Conservation (phyloP, 2,329 filamentous ascomycete genomes). For the Talaromyces sp. region DNA sequence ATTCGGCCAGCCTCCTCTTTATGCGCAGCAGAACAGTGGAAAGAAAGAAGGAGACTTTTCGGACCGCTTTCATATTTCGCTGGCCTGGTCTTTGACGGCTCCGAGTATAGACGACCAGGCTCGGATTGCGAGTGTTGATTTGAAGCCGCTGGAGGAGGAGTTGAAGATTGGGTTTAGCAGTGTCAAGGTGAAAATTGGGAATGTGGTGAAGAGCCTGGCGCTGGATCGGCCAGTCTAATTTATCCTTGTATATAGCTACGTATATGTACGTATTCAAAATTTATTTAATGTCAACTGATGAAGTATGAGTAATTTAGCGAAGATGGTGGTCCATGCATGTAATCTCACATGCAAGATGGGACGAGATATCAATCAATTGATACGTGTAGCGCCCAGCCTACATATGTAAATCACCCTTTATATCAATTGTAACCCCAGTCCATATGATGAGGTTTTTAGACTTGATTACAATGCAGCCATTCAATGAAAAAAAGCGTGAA, state of each 20-base stretch:
- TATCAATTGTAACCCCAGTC: too few relatives aligned
- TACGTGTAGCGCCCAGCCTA: too few relatives aligned
- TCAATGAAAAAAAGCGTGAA: too few relatives aligned
- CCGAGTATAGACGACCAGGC: constrained; percentile 44
- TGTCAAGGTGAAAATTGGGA: constrained; percentile 72
- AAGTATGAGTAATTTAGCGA: too few relatives aligned
- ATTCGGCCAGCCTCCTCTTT: constrained; percentile 67
- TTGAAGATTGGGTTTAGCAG: constrained; percentile 53
- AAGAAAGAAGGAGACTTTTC: constrained; percentile 37
- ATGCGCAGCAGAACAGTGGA: constrained; percentile 35
- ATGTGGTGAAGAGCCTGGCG: constrained; percentile 47
- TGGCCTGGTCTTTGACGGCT: constrained; percentile 71
- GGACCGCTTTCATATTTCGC: constrained; percentile 75
- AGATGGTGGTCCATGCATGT: too few relatives aligned
- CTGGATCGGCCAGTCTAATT: neutral
- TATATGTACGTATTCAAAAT: too few relatives aligned
- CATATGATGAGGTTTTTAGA: too few relatives aligned
- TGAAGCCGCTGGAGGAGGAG: constrained; percentile 25
- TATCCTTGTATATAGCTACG: neutral
- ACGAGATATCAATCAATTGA: too few relatives aligned
- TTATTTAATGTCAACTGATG: too few relatives aligned
- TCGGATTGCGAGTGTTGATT: constrained; percentile 19
- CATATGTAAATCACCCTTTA: too few relatives aligned
- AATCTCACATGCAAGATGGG: too few relatives aligned
- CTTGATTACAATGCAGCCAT: too few relatives aligned